Base-by-base conservation (phyloP, 2,329 filamentous ascomycete species). In the Cytospora schulzeri region DNA sequence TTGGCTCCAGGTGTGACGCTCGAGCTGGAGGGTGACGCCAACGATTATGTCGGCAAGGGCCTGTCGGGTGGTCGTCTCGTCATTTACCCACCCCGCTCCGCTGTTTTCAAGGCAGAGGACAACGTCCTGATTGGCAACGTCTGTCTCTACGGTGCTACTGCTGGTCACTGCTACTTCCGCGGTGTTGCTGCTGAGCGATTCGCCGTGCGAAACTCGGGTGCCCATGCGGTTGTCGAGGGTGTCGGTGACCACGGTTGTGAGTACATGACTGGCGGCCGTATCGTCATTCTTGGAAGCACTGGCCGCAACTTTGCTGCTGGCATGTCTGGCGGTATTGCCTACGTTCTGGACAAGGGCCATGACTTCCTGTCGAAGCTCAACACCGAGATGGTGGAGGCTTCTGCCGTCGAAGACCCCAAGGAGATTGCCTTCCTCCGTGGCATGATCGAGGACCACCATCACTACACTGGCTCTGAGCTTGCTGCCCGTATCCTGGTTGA, bases 261-360 rank as follows among this genome's bases (percentile, higher is more conserved):
- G 83, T 98, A 98, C 85, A 98, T 98, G 94, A 97, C 94, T 73
- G 94, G 94, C 76, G 94, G 94, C 75, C 92, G 93, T 74, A 84
- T 97, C 58, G 81, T 98, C 69, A 85, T 96, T 73, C 85, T 98
- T 56, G 94, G 94, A 65, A 88, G 86, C 72, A 97, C 93, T 74
- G 94, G 94, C 54, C 93, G 94, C 71, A 98, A 98, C 83, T 98
- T 98, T 74, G 94, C 93, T 71, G 94, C 94, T 67, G 94, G 94
- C 83, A 98, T 98, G 94, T 97, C 93, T 73, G 94, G 94, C 74
- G 94, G 94, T 83, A 97, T 98, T 73, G 93, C 93, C 22, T 98
- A 97, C 73, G 88, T 97, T 61, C 86, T 98, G 33, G 94, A 98
- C 74, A 90, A 95, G 74, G 86, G 94, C 76, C 86, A 90, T 69